These are phyloP conservation scores for Cordyceps tenuipes DNA, from an alignment of 2,329 filamentous ascomycete species.

Conservation along the genomic window DNA sequence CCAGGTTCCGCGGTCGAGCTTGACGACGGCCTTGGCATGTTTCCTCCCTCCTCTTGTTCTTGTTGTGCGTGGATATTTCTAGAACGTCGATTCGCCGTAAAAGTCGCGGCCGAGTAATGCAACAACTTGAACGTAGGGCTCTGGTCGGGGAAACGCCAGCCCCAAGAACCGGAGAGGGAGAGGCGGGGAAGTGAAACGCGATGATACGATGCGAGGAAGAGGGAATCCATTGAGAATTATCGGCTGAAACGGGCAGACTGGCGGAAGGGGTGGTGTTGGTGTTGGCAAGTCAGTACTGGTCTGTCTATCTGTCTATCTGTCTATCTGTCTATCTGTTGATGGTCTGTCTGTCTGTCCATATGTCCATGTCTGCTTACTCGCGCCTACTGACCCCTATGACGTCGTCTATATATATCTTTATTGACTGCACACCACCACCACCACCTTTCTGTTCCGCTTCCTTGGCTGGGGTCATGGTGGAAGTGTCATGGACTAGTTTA, in stretches of 20 bases:
- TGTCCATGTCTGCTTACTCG: no score
- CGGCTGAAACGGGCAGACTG: not conserved
- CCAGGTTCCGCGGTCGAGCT: no score
- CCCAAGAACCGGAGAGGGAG: not conserved
- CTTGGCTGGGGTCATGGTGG: not conserved
- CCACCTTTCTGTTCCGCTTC: not conserved
- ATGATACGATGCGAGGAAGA: not conserved
- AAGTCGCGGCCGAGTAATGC: no score
- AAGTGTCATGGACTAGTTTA: not conserved
- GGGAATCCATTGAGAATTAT: not conserved
- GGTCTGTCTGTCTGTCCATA: no score
- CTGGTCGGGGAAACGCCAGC: not conserved
- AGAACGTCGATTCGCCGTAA: no score
- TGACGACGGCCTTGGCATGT: no score
- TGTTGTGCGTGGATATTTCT: no score
- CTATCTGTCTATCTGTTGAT: no score
- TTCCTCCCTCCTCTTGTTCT: no score
- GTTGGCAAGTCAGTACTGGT: not conserved
- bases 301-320: not conserved
- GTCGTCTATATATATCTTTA: not conserved
- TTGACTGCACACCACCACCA: not conserved
- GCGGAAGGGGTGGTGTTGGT: not conserved
- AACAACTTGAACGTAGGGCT: no score
- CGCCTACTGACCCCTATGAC: no score
- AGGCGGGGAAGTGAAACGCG: not conserved